Evolutionary conservation across 225 moss, liverwort and hornwort species (phyloP).

Genomic region (Thuidium tamariscinum): DNA sequence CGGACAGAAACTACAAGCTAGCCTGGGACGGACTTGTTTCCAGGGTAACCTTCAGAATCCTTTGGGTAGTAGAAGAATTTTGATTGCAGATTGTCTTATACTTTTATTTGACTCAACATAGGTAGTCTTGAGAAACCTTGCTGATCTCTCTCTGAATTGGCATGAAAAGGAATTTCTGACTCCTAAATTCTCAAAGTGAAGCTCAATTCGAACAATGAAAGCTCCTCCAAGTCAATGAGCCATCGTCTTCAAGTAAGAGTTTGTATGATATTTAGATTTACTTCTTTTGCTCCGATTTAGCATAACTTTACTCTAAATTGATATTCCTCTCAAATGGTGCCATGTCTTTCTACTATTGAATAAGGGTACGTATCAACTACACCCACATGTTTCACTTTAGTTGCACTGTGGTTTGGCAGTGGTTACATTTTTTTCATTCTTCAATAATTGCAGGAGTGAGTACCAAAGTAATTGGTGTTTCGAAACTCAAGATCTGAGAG

Average conservation of each 20-base stretch:
- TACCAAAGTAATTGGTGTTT: neutral
- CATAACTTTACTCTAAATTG: neutral
- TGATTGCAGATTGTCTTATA: neutral
- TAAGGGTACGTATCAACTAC: neutral
- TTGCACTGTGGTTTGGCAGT: neutral
- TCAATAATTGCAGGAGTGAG: neutral
- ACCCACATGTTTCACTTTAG: neutral
- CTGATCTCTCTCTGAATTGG: neutral
- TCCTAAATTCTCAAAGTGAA: neutral
- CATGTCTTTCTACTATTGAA: neutral
- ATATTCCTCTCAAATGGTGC: neutral
- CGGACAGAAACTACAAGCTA: slow-evolving; percentile 79
- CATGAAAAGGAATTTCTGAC: neutral
- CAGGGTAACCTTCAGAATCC: slow-evolving; percentile 16
- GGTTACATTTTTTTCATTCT: too few relatives aligned
- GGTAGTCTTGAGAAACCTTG: neutral
- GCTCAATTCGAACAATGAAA: neutral
- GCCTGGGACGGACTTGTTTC: slow-evolving; percentile 51
- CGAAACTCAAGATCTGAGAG: neutral
- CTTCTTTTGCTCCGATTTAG: neutral
- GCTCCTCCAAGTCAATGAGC: neutral
- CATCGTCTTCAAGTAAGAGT: neutral
- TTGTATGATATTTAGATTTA: too few relatives aligned
- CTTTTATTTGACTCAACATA: neutral
- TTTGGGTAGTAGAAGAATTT: neutral